A percentile compares a stretch with the other conserved stretches of the same genome.
Conservation (phyloP, 352 stramenopile species). For the Globisporangium cylindrosporum region DNA sequence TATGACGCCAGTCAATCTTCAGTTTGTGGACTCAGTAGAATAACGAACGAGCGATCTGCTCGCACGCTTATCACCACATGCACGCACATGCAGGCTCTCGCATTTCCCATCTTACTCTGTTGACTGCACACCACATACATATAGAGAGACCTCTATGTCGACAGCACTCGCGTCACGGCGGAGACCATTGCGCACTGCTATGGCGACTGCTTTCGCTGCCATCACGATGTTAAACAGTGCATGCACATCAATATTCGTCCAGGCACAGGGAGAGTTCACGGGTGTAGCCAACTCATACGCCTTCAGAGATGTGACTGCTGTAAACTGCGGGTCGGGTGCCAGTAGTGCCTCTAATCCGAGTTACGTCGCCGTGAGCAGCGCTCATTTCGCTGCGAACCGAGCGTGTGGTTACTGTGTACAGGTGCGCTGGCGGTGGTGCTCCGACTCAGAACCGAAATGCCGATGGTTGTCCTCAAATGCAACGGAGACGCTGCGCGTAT, state of each 20-base stretch:
- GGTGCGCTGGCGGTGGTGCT: background rate
- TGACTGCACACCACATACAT: background rate
- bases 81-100: background rate
- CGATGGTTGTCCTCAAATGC: background rate
- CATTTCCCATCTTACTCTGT: slow-evolving; percentile 1
- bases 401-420: background rate
- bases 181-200: background rate
- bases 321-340: background rate
- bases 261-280: background rate
- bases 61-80: background rate
- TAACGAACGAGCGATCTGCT: background rate
- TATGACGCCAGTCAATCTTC: background rate
- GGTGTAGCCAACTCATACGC: background rate
- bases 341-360: background rate
- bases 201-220: background rate
- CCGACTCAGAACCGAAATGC: background rate
- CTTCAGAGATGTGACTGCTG: background rate
- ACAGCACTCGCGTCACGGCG: background rate
- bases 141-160: background rate
- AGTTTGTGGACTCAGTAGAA: background rate
- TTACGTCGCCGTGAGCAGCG: background rate
- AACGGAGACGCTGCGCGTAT: background rate
- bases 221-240: no score
- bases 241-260: background rate
- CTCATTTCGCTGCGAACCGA: background rate